phyloP scores from a whole-genome alignment of 768 basidiomycete species.

The Termitomyces eurrhizus region DNA sequence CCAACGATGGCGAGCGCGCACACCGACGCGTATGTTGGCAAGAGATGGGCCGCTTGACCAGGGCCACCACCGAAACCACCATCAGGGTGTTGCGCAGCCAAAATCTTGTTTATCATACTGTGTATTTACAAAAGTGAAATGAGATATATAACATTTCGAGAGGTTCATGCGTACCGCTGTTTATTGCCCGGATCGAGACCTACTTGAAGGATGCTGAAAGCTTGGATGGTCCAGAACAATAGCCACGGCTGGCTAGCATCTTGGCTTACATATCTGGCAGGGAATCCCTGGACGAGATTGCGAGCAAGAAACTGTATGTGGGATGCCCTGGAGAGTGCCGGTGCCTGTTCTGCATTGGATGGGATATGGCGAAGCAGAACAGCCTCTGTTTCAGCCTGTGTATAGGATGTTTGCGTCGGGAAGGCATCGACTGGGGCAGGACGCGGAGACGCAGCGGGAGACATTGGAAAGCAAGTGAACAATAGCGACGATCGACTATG shows the following conservation, averaged over 20 bases:
- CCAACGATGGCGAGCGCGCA: conserved; percentile 83
- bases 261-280: conserved; percentile 72
- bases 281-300: conserved; percentile 76
- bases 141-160: too few relatives aligned
- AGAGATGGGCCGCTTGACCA: conserved; percentile 80
- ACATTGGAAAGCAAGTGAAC: conserved; percentile 15
- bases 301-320: conserved; percentile 78
- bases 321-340: conserved; percentile 51
- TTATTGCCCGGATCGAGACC: conserved; percentile 74
- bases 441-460: neutral
- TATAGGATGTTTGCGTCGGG: conserved; percentile 56
- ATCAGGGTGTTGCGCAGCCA: conserved; percentile 76
- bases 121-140: neutral
- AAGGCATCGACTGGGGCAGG: conserved; percentile 53
- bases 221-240: conserved; percentile 88
- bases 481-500: conserved; percentile 1
- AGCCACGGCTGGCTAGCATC: conserved; percentile 97
- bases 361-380: conserved; percentile 56
- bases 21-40: conserved; percentile 88
- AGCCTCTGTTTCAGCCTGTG: conserved; percentile 65
- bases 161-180: conserved; percentile 54
- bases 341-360: conserved; percentile 14
- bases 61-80: conserved; percentile 95
- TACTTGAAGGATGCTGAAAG: conserved; percentile 75
- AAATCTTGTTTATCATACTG: conserved; percentile 77